Percentiles rank a stretch among this genome's conserved stretches.
phyloP scores from a whole-genome alignment of 208 protist species.

The Leishmania tarentolae region DNA sequence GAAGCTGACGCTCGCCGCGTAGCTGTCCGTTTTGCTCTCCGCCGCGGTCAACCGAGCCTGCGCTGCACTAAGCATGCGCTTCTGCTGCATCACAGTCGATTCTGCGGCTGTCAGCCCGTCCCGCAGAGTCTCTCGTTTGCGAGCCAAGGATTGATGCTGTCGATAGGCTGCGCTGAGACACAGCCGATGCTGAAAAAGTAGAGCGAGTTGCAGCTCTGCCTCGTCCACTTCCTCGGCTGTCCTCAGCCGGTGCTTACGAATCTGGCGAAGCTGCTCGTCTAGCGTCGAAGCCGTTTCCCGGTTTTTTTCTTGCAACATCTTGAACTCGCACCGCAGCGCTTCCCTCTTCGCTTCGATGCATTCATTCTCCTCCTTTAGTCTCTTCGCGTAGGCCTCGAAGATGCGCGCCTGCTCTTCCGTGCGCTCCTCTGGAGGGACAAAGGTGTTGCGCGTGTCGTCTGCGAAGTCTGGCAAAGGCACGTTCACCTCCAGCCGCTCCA shows the following conservation, averaged over 20 bases:
- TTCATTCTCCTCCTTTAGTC: conserved; percentile 74
- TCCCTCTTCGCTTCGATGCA: conserved; percentile 62
- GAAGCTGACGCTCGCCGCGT: conserved; percentile 32
- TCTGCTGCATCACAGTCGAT: conserved; percentile 37
- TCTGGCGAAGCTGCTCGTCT: conserved; percentile 49
- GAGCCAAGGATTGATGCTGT: conserved; percentile 26
- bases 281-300: conserved; percentile 32
- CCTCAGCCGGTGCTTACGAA: conserved; percentile 51
- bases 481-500: conserved; percentile 61
- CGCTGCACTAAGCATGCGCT: conserved; percentile 28
- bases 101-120: conserved; percentile 32
- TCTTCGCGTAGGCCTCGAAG: conserved; percentile 81
- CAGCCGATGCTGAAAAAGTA: conserved; percentile 69
- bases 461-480: conserved; percentile 73
- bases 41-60: conserved; percentile 35
- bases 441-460: conserved; percentile 70
- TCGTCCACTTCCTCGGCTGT: conserved; percentile 55
- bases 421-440: conserved; percentile 78
- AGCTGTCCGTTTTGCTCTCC: conserved; percentile 43
- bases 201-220: conserved; percentile 71
- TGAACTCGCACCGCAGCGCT: conserved; percentile 69
- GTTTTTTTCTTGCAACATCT: conserved; percentile 61
- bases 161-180: conserved; percentile 32
- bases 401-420: conserved; percentile 79
- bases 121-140: conserved; percentile 29